Evolutionary conservation across 2,329 filamentous ascomycete genomes (phyloP).

Genomic region (Neonectria magnoliae): DNA sequence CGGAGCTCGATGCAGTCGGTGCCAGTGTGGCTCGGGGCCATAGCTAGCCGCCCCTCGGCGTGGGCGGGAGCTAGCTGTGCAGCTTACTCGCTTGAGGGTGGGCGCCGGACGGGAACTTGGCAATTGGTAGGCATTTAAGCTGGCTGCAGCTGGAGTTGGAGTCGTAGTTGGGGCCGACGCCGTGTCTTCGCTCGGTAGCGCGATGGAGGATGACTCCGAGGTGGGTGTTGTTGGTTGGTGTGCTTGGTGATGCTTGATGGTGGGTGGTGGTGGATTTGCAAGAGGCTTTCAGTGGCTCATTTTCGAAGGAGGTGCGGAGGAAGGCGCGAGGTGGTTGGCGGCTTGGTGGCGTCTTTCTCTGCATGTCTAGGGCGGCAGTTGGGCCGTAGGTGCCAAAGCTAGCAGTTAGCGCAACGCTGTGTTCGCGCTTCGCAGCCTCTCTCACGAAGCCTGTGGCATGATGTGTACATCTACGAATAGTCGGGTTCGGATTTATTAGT

Average conservation of each 20-base stretch:
- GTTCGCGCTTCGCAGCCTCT: not conserved
- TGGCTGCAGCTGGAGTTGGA: not conserved
- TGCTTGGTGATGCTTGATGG: not conserved
- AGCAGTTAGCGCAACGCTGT: not conserved
- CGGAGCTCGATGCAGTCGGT: slow-evolving; percentile 13
- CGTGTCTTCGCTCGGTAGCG: slow-evolving; percentile 8
- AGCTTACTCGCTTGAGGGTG: not conserved
- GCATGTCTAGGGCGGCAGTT: not conserved
- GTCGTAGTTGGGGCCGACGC: not conserved
- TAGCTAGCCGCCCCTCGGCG: not conserved
- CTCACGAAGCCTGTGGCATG: not conserved
- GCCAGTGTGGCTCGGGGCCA: slow-evolving; percentile 1
- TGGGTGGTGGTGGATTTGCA: not conserved
- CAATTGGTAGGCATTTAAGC: not conserved
- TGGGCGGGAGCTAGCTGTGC: slow-evolving; percentile 10
- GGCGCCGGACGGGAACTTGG: not conserved
- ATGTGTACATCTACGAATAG: not conserved
- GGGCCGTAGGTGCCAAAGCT: not conserved
- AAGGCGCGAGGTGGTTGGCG: slow-evolving; percentile 5
- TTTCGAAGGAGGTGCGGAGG: slow-evolving; percentile 2
- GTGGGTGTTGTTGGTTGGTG: slow-evolving; percentile 6
- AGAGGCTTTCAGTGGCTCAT: slow-evolving; percentile 6
- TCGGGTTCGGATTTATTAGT: not conserved
- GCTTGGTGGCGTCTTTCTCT: not conserved
- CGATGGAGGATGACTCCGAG: slow-evolving; percentile 5